A percentile compares a stretch with the other conserved stretches of the same genome.
These are phyloP conservation scores for Guyanaporus albipodus DNA, from an alignment of 768 basidiomycete species.

Conservation along the genomic window DNA sequence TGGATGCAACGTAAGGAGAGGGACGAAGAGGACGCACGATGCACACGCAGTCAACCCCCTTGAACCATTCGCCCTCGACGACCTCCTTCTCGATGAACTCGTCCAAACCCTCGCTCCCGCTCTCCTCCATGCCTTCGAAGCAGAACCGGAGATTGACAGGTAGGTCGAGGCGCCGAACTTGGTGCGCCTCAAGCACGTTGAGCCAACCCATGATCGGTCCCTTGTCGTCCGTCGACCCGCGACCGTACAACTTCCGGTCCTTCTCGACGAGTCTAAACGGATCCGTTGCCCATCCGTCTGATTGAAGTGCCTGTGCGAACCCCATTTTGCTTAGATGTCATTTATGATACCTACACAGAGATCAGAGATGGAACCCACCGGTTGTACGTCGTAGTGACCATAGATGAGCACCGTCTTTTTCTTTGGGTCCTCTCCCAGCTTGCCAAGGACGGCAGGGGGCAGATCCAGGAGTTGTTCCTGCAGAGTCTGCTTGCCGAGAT, in stretches of 20 bases:
- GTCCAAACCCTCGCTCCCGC: constrained; percentile 86
- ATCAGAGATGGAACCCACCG: constrained; percentile 42
- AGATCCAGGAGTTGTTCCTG: constrained; percentile 70
- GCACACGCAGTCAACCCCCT: constrained; percentile 88
- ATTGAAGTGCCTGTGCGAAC: constrained; percentile 36
- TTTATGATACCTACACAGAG: background rate
- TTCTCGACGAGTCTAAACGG: constrained; percentile 69
- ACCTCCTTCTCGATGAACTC: constrained; percentile 78
- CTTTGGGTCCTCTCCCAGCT: constrained; percentile 73
- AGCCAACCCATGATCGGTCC: constrained; percentile 88
- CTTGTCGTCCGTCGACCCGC: constrained; percentile 93
- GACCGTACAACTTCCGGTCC: constrained; percentile 68
- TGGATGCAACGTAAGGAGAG: background rate
- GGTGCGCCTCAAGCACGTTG: constrained; percentile 84
- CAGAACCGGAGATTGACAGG: constrained; percentile 90
- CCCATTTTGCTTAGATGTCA: too few species aligned
- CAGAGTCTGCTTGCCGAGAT: constrained; percentile 73
- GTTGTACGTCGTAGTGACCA: constrained; percentile 95
- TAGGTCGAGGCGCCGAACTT: constrained; percentile 57
- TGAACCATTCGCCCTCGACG: constrained; percentile 69
- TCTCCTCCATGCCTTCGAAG: constrained; percentile 99
- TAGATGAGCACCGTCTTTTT: constrained; percentile 96
- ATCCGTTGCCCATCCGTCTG: constrained; percentile 86
- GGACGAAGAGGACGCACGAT: constrained; percentile 51
- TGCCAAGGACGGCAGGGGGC: constrained; percentile 81